These are phyloP conservation scores for Neotropicomus parvogracilis DNA, from an alignment of 1,284 basidiomycete genomes.

Conservation along the genomic window DNA sequence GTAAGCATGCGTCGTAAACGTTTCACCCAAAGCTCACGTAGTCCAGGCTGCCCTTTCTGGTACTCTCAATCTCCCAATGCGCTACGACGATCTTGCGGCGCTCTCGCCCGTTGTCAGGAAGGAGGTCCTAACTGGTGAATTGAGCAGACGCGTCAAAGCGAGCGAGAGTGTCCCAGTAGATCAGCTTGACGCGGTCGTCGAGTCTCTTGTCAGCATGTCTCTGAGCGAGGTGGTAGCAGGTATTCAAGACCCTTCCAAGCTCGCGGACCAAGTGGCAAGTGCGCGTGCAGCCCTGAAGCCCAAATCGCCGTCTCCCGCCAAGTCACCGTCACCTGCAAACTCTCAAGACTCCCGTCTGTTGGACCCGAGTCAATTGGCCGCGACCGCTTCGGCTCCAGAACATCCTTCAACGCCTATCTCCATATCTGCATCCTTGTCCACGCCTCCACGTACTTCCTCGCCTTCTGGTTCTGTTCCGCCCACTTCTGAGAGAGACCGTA, in stretches of 20 bases:
- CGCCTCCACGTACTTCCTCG: constrained; percentile 76
- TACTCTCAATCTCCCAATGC: constrained; percentile 73
- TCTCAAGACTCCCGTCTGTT: constrained; percentile 64
- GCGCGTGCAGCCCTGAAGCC: constrained; percentile 41
- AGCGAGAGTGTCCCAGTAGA: constrained; percentile 48
- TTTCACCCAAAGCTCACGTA: constrained; percentile 1
- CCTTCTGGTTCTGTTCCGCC: constrained; percentile 73
- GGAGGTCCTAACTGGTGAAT: constrained; percentile 78
- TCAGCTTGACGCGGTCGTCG: constrained; percentile 65
- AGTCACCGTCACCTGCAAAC: constrained; percentile 45
- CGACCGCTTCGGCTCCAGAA: constrained; percentile 77
- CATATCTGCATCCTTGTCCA: constrained; percentile 64
- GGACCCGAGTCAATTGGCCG: constrained; percentile 56
- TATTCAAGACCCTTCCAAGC: constrained; percentile 64
- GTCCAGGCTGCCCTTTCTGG: constrained; percentile 70
- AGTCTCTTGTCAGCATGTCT: constrained; percentile 61
- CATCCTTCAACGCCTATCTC: constrained; percentile 80
- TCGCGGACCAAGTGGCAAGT: constrained; percentile 59
- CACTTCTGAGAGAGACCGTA: constrained; percentile 69
- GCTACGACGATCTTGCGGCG: constrained; percentile 74
- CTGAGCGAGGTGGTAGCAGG: constrained; percentile 72
- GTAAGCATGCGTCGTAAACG: constrained; percentile 37
- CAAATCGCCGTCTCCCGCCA: constrained; percentile 44
- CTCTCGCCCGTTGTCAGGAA: constrained; percentile 80
- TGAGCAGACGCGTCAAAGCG: constrained; percentile 67